Evolutionary conservation across 495 filamentous ascomycete species (phyloP).

Genomic region (Lentithecium fluviatile): DNA sequence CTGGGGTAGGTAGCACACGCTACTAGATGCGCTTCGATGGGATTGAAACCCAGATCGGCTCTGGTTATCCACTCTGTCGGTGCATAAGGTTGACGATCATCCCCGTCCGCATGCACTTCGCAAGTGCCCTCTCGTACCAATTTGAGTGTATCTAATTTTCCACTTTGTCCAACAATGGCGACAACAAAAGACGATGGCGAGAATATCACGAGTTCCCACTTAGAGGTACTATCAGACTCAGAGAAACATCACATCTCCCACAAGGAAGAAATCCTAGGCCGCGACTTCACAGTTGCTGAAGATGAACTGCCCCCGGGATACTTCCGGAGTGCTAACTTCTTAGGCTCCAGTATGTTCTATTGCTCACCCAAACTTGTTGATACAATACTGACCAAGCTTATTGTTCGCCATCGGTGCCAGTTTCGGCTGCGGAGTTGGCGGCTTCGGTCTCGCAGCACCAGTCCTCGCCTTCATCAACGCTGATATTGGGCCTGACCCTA

Average conservation of each 20-base stretch:
- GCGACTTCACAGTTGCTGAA: conserved; percentile 29
- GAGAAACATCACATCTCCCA: conserved; percentile 15
- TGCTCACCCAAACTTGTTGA: no score
- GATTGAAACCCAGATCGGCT: conserved; percentile 14
- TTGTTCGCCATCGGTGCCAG: conserved; percentile 33
- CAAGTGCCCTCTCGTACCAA: background rate
- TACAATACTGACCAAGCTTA: background rate
- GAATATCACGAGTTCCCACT: conserved; percentile 12
- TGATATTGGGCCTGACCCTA: conserved; percentile 33
- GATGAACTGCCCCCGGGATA: conserved; percentile 26
- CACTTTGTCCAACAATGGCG: conserved; percentile 3
- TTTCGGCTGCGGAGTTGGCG: conserved; percentile 30
- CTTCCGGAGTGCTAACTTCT: conserved; percentile 26
- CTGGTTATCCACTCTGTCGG: conserved; percentile 16
- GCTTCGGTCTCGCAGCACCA: conserved; percentile 27
- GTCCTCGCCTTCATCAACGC: conserved; percentile 32
- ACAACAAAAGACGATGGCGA: conserved; percentile 6
- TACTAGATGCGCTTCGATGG: background rate
- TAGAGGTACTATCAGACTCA: conserved; percentile 17
- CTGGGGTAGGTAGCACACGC: background rate
- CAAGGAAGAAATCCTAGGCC: conserved; percentile 23
- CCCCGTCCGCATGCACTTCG: background rate
- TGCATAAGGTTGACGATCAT: background rate
- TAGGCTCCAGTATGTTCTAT: conserved; percentile 28
- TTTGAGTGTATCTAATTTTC: background rate